Evolutionary conservation across 2,329 filamentous ascomycete genomes (phyloP).

Genomic region (Bisporella sp.): DNA sequence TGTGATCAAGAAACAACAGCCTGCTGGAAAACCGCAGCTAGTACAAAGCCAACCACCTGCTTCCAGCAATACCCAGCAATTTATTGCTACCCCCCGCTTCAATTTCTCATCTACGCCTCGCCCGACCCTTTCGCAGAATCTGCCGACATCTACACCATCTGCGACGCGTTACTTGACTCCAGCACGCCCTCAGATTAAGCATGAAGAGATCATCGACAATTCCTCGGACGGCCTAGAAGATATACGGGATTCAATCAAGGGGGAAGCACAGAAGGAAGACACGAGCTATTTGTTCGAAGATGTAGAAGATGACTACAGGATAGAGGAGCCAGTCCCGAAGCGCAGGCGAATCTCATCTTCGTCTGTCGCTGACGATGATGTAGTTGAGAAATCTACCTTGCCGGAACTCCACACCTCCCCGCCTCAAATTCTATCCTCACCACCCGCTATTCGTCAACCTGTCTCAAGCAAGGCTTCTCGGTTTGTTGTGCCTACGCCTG

Average conservation of each 20-base stretch:
- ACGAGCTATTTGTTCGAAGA: conserved; percentile 10
- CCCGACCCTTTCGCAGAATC: conserved; percentile 16
- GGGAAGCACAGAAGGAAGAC: conserved; percentile 15
- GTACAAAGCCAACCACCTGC: conserved; percentile 17
- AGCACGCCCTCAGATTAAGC: conserved; percentile 9
- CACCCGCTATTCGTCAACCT: conserved; percentile 12
- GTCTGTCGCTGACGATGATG: conserved; percentile 4
- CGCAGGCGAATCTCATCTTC: conserved; percentile 22
- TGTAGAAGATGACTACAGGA: conserved; percentile 16
- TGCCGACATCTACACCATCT: conserved; percentile 18
- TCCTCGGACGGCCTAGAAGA: conserved; percentile 13
- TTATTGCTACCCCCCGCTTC: conserved; percentile 28
- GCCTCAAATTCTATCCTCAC: conserved; percentile 20
- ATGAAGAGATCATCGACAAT: conserved; percentile 19
- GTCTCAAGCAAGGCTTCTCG: conserved; percentile 20
- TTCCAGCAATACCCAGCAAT: conserved; percentile 20
- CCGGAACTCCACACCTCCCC: conserved; percentile 10
- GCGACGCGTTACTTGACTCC: conserved; percentile 22
- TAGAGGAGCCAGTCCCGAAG: conserved; percentile 19
- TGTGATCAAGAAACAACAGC: conserved; percentile 23
- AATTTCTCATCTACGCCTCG: conserved; percentile 23
- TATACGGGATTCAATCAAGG: conserved; percentile 23
- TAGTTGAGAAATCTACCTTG: conserved; percentile 7
- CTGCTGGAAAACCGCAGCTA: conserved; percentile 14
- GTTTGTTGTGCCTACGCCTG: conserved; percentile 23